Evolutionary conservation across 73 alveolate genomes (phyloP), one percentile per base, ranked within the genome.

Genomic region (Uronychia setigera): DNA sequence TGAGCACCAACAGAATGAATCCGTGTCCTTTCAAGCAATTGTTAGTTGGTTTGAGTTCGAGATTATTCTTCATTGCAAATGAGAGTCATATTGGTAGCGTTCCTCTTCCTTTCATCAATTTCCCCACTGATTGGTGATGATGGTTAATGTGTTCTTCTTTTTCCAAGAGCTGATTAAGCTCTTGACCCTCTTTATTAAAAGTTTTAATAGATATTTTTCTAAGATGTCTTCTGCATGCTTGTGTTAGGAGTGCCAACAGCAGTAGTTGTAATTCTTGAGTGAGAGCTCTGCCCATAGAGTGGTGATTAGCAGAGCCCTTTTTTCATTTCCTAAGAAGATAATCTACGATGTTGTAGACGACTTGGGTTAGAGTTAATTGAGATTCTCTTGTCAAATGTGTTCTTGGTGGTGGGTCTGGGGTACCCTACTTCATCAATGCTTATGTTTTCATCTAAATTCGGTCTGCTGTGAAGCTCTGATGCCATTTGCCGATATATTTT

Each of bases 401-500:
- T 46, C n/a, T 19, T 46, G 67, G 19, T 46, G 67, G n/a, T n/a
- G n/a, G n/a, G n/a, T n/a, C n/a, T n/a, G n/a, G n/a, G n/a, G n/a
- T n/a, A n/a, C n/a, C n/a, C n/a, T n/a, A n/a, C n/a, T n/a, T n/a
- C n/a, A n/a, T n/a, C n/a, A n/a, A n/a, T n/a, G n/a, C n/a, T 46
- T 46, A 19, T 11, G 5, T 46, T 46, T 46, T 46, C 67, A 11
- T 46, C 67, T 19, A 46, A 46, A 46, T 46, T 19, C 19, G 19
- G 67, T 80, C 79, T n/a, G 34, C 58, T n/a, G 30, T 35, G 29
- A 34, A 31, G 30, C 79, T 76, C 27, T 80, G n/a, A 34, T 27
- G 27, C 58, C 86, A 80, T 34, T 1, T 30, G 25, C 27, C 86
- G 0, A 58, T 80, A 80, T 28, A 33, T 60, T 33, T 80, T 35